phyloP scores from a whole-genome alignment of 257 asterid genomes.

The Nicotiana otophora region DNA sequence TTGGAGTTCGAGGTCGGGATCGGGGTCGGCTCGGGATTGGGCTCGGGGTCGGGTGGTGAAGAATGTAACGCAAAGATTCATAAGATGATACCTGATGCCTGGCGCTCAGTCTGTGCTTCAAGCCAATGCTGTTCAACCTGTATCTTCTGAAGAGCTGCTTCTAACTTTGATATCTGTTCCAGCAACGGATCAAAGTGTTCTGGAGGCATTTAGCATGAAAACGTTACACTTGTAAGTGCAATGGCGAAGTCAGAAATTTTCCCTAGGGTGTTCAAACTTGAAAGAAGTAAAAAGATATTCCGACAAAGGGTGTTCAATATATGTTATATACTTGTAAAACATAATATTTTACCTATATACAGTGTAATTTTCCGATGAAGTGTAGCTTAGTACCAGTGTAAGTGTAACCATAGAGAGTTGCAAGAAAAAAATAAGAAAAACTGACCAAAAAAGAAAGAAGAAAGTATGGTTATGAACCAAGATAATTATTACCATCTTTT shows the following conservation, averaged over 20 bases:
- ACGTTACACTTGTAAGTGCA: background rate
- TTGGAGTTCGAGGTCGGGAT: too few relatives aligned
- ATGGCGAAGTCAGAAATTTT: too few relatives aligned
- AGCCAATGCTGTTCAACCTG: slow-evolving; percentile 97
- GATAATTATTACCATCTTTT: slow-evolving; percentile 56
- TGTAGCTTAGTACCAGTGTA: too few relatives aligned
- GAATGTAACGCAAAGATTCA: background rate
- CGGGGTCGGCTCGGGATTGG: too few relatives aligned
- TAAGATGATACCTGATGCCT: slow-evolving; percentile 32
- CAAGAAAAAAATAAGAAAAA: background rate
- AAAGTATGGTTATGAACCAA: background rate
- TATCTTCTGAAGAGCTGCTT: slow-evolving; percentile 79
- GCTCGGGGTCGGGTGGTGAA: background rate
- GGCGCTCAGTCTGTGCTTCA: slow-evolving; percentile 93
- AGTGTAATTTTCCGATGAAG: too few relatives aligned
- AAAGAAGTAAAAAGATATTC: too few relatives aligned
- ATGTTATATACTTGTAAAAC: too few relatives aligned
- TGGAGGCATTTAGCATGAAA: slow-evolving; percentile 24
- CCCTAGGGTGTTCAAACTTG: too few relatives aligned
- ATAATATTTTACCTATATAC: too few relatives aligned
- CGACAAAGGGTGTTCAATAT: too few relatives aligned
- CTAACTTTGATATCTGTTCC: slow-evolving; percentile 83
- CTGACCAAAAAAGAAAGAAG: background rate
- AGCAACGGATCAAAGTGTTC: slow-evolving; percentile 89
- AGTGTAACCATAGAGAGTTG: background rate